Conservation (phyloP, 1,139 yeast genomes). For the Pichia kudriavzevii region DNA sequence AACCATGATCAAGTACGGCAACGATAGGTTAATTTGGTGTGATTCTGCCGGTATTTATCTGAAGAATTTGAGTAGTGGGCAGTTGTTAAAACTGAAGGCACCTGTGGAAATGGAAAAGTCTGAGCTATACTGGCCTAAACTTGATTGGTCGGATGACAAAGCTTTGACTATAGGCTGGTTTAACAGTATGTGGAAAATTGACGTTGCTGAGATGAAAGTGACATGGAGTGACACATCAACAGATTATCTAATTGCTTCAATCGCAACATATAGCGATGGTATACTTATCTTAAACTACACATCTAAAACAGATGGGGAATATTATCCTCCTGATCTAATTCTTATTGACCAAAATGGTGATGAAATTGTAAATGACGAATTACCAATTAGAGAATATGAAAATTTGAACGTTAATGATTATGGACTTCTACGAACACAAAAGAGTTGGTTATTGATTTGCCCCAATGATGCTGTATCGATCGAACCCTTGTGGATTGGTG, state of each 20-base stretch:
- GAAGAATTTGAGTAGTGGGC: no score
- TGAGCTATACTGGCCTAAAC: conserved; percentile 79
- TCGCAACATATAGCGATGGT: conserved; percentile 61
- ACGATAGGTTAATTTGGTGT: conserved; percentile 73
- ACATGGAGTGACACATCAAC: conserved; percentile 47
- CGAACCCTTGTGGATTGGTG: conserved; percentile 57
- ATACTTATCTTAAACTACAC: conserved; percentile 53
- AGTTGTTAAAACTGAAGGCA: conserved; percentile 47
- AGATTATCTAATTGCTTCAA: conserved; percentile 67
- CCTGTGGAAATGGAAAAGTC: conserved; percentile 61
- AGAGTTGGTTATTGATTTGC: conserved; percentile 59
- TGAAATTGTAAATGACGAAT: conserved; percentile 77
- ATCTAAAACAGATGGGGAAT: conserved; percentile 30
- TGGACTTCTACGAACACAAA: conserved; percentile 39
- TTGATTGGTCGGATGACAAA: conserved; percentile 64
- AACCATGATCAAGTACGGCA: conserved; percentile 54
- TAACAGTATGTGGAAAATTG: conserved; percentile 56
- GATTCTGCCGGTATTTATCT: conserved; percentile 82
- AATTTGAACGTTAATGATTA: conserved; percentile 76
- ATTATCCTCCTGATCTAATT: conserved; percentile 61
- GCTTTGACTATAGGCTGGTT: conserved; percentile 82
- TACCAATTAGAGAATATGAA: conserved; percentile 53
- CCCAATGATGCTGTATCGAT: conserved; percentile 75
- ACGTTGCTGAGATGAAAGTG: conserved; percentile 7
- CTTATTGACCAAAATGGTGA: conserved; percentile 64